These are phyloP conservation scores for Pleurotus ostreatus DNA, from an alignment of 768 basidiomycete genomes.

Conservation along the genomic window DNA sequence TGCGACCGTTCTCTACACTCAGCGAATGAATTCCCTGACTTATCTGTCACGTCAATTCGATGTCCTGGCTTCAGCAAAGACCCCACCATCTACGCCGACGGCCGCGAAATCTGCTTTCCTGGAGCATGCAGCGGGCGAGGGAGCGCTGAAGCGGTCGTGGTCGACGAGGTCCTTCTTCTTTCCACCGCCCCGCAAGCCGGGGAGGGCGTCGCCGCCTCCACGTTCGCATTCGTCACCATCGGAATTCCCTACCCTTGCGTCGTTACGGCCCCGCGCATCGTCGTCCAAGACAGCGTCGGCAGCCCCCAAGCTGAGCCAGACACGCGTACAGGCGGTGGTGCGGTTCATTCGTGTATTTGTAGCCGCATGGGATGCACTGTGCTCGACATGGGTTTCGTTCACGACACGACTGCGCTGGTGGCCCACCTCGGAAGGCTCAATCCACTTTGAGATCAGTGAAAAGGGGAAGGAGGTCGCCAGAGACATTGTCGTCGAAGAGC, in stretches of 20 bases:
- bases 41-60: constrained; percentile 84
- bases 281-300: constrained; percentile 21
- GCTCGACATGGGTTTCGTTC: constrained; percentile 55
- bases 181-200: constrained; percentile 25
- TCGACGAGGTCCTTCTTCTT: constrained; percentile 51
- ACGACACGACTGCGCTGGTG: constrained; percentile 7
- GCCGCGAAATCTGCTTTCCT: constrained; percentile 29
- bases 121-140: constrained; percentile 11
- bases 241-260: constrained; percentile 36
- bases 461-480: constrained; percentile 14
- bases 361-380: constrained; percentile 66
- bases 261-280: constrained; percentile 19
- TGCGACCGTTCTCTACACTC: constrained; percentile 1
- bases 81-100: constrained; percentile 55
- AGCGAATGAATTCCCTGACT: constrained; percentile 73
- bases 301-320: constrained; percentile 19
- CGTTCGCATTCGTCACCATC: constrained; percentile 66
- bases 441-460: constrained; percentile 5
- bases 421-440: neutral
- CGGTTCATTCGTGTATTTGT: constrained; percentile 68
- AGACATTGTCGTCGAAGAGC: neutral
- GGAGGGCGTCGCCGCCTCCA: constrained; percentile 30
- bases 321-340: constrained; percentile 39
- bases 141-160: constrained; percentile 51
- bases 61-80: constrained; percentile 57